phyloP scores from a whole-genome alignment of 805 yeast genomes.

The Spathaspora gorwiae region DNA sequence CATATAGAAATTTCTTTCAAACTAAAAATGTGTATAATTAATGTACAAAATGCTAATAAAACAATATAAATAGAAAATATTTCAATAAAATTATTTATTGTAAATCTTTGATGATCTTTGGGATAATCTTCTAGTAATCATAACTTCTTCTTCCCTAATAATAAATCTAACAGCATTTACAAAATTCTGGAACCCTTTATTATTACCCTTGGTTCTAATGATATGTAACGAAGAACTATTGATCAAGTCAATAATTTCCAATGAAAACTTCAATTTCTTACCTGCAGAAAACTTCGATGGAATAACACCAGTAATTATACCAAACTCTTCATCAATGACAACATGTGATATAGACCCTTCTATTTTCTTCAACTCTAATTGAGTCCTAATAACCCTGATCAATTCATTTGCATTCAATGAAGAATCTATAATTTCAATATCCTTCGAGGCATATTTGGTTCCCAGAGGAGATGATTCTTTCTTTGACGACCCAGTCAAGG shows the following conservation, averaged over 20 bases:
- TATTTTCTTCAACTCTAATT: constrained; percentile 41
- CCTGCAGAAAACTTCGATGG: constrained; percentile 45
- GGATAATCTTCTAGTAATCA: constrained; percentile 1
- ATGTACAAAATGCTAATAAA: neutral
- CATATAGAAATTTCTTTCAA: too few relatives aligned
- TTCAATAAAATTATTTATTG: neutral
- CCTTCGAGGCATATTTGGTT: constrained; percentile 9
- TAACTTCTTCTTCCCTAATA: constrained; percentile 38
- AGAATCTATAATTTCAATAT: constrained; percentile 32
- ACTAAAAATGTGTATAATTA: neutral
- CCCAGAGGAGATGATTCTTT: neutral
- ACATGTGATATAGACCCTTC: constrained; percentile 47
- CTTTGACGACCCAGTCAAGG: constrained; percentile 13
- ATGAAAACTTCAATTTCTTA: constrained; percentile 44
- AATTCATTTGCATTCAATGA: constrained; percentile 25
- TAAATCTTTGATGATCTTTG: neutral
- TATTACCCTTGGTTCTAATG: constrained; percentile 42
- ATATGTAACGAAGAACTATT: constrained; percentile 39
- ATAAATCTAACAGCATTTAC: constrained; percentile 39
- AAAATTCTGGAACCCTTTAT: constrained; percentile 42
- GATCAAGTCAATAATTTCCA: constrained; percentile 36
- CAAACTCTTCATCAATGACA: constrained; percentile 40
- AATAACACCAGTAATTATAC: constrained; percentile 41
- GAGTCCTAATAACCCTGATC: constrained; percentile 32
- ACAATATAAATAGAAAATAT: neutral